A percentile compares a stretch with the other conserved stretches of the same genome.
Conservation (phyloP, 1,284 basidiomycete species). For the Coniferiporia weirii region DNA sequence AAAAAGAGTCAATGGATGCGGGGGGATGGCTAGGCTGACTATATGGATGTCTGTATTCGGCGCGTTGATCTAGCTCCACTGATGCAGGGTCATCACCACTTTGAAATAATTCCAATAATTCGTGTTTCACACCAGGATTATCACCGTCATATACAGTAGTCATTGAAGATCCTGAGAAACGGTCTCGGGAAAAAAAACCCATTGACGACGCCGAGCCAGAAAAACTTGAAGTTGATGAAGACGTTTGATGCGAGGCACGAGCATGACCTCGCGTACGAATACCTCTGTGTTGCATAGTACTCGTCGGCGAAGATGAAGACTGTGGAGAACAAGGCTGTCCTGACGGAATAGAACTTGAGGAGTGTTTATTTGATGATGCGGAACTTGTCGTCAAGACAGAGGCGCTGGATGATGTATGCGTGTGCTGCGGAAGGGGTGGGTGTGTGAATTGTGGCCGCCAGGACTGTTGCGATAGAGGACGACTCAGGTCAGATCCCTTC, state of each 20-base stretch:
- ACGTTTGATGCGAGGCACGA: constrained; percentile 9
- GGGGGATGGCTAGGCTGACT: not conserved
- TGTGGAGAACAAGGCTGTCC: not conserved
- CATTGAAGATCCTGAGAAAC: constrained; percentile 14
- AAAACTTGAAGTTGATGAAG: constrained; percentile 12
- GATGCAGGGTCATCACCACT: constrained; percentile 7
- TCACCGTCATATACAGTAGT: constrained; percentile 11
- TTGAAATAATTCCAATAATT: not conserved
- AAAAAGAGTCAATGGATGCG: not conserved
- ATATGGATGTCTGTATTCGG: not conserved
- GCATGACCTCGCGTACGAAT: constrained; percentile 1
- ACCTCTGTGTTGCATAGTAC: not conserved
- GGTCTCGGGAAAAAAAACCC: not conserved
- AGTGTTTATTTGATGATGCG: not conserved
- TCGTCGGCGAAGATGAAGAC: not conserved
- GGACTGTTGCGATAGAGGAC: not conserved
- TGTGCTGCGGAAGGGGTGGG: constrained; percentile 7
- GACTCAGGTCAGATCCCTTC: not conserved
- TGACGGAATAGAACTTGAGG: not conserved
- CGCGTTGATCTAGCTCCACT: not conserved
- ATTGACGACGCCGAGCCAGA: constrained; percentile 13
- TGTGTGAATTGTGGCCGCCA: constrained; percentile 1
- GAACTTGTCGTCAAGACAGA: not conserved
- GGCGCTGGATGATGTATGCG: not conserved
- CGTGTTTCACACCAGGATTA: not conserved